Evolutionary conservation across 805 yeast genomes (phyloP).

Genomic region (Zygotorulaspora danielsina): DNA sequence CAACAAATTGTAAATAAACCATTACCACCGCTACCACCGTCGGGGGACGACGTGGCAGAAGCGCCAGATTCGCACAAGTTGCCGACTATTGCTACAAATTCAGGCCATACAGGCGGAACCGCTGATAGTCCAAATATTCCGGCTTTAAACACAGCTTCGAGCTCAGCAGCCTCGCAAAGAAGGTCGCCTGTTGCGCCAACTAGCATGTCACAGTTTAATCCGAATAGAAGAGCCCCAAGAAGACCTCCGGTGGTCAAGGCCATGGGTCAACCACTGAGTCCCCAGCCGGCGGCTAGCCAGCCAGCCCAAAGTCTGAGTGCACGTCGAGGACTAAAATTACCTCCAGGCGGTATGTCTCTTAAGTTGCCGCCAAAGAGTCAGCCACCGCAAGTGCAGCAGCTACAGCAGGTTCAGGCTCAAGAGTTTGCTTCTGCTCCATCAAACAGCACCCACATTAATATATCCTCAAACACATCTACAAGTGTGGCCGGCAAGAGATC

Average conservation of each 20-base stretch:
- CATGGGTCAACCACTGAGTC: conserved; percentile 54
- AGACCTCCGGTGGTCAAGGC: conserved; percentile 39
- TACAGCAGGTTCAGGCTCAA: conserved; percentile 20
- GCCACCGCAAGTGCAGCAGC: not conserved
- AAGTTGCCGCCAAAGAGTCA: conserved; percentile 21
- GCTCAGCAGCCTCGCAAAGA: conserved; percentile 24
- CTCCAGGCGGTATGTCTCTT: conserved; percentile 35
- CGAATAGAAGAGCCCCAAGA: conserved; percentile 30
- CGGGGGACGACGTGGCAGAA: conserved; percentile 6
- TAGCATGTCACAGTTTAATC: conserved; percentile 20
- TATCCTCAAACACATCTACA: conserved; percentile 11
- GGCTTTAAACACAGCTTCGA: conserved; percentile 8
- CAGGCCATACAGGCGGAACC: conserved; percentile 6
- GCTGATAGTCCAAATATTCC: conserved; percentile 26
- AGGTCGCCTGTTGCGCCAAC: conserved; percentile 6
- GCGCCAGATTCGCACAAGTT: not conserved
- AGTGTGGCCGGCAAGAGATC: conserved; percentile 24
- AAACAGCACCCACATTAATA: conserved; percentile 16
- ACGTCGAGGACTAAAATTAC: conserved; percentile 79
- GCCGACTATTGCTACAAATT: not conserved
- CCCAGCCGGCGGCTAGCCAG: conserved; percentile 73
- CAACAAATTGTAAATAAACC: conserved; percentile 38
- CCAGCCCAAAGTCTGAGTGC: conserved; percentile 81
- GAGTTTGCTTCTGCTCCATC: conserved; percentile 32
- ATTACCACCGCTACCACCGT: conserved; percentile 41